Base-by-base conservation (phyloP, 2,329 filamentous ascomycete genomes). In the Emmonsia crescens region DNA sequence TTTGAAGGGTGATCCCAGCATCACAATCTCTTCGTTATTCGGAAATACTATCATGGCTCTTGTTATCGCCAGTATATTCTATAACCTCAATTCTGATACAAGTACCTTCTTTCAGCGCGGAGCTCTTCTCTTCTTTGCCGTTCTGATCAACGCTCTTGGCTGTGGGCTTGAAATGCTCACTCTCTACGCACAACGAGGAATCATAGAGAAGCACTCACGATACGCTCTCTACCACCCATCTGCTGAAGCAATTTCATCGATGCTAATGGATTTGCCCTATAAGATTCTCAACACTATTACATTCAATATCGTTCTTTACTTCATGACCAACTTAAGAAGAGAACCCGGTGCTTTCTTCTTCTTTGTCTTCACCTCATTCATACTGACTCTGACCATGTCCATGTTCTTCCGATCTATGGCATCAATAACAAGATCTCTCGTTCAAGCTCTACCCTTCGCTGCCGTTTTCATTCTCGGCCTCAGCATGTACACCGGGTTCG, bases 161-260 rank as follows among this genome's bases (percentile, higher is more conserved):
- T 88, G 85, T 71, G 87, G 88, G 60, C 81, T 94, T 46, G 90
- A 94, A 74, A 83, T 96, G 71, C 75, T 94, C 27, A 91, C 89
- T 0, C 81, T 96, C 5, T 96, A 93, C 71, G 85, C 89, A 2
- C 91, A 96, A 82, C 87, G 92, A 46, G 88, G 89, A 1, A 96
- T 96, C 68, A 89, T 96, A 62, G 91, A 96, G 71, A 96, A 96
- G 73, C 92, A 96, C 68, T 78, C 82, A 61, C 85, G 88, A 62
- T 96, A 96, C 72, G 91, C 91, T 21, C 80, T 96, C 16, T 96
- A 96, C 69, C 92, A 96, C 69, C 90, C 92, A 0, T 91, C 88
- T 8, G 88, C 91, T 88, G 87, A 73, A 87, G 88, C 67, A 85
- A 82, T 0, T 86, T 79, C 66, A 16, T 91, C 96, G 79, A 89